phyloP scores from a whole-genome alignment of 1,284 basidiomycete genomes.

The Austroboletus novae-zelandiae region DNA sequence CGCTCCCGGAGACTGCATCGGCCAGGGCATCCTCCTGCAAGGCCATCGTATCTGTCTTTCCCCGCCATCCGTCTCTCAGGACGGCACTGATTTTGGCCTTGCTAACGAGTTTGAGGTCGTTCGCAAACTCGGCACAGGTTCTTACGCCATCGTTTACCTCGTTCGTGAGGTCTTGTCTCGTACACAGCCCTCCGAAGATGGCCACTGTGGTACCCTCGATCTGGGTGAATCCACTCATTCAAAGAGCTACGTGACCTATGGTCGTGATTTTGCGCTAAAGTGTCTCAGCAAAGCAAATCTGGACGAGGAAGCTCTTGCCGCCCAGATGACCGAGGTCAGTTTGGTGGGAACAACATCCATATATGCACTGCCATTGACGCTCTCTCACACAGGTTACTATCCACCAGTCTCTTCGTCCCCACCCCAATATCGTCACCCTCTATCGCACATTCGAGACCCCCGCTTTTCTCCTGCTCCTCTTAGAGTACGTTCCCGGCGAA shows the following conservation, averaged over 20 bases:
- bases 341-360: constrained; percentile 5
- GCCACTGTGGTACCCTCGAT: constrained; percentile 60
- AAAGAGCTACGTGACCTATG: constrained; percentile 54
- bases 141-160: constrained; percentile 92
- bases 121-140: constrained; percentile 81
- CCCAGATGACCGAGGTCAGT: constrained; percentile 85
- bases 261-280: constrained; percentile 93
- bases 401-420: constrained; percentile 89
- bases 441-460: constrained; percentile 85
- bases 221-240: constrained; percentile 46
- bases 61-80: constrained; percentile 26
- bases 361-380: constrained; percentile 10
- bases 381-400: constrained; percentile 69
- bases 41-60: constrained; percentile 62
- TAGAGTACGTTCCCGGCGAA: constrained; percentile 95
- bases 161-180: constrained; percentile 81
- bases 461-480: constrained; percentile 76
- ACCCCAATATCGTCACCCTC: constrained; percentile 94
- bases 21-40: constrained; percentile 60
- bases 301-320: constrained; percentile 78
- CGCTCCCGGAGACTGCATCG: constrained; percentile 65
- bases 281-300: constrained; percentile 93
- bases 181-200: constrained; percentile 56
- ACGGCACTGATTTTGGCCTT: constrained; percentile 44
- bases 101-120: constrained; percentile 80